Percentiles rank a stretch among this genome's conserved stretches.
Evolutionary conservation across 2,329 filamentous ascomycete genomes (phyloP).

Genomic region (Teratosphaeria epicoccoides): DNA sequence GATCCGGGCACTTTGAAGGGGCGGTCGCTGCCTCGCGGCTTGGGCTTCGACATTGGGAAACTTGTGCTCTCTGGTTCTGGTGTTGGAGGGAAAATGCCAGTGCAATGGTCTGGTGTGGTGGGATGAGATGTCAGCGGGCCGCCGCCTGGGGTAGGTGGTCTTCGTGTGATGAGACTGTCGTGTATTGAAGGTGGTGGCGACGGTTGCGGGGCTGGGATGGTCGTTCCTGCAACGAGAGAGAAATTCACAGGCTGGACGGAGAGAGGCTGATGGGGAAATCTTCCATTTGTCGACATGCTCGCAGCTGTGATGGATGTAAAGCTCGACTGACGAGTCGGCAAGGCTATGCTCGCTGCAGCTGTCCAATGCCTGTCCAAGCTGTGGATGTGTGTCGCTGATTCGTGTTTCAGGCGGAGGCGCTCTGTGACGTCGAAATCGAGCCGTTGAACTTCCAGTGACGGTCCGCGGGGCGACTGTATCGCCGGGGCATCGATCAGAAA

Average conservation of each 20-base stretch:
- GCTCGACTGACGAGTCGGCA: background rate
- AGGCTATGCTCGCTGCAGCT: background rate
- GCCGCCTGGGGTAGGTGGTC: constrained; percentile 22
- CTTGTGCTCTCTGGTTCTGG: constrained; percentile 14
- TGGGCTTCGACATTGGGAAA: constrained; percentile 5
- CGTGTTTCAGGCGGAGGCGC: no score
- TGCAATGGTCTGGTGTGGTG: constrained; percentile 17
- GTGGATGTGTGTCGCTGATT: no score
- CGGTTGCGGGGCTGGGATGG: constrained; percentile 17
- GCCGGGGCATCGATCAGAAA: no score
- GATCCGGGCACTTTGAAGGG: constrained; percentile 11
- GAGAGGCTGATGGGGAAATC: constrained; percentile 10
- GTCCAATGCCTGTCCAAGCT: background rate
- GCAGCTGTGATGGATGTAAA: background rate
- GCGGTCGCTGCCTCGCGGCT: constrained; percentile 14
- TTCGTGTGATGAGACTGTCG: constrained; percentile 8
- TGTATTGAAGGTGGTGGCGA: constrained; percentile 14
- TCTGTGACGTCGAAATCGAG: no score
- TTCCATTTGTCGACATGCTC: background rate
- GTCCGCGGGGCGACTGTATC: no score
- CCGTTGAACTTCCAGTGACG: no score
- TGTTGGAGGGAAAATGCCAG: constrained; percentile 14
- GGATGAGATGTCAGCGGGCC: constrained; percentile 27
- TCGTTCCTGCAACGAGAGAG: constrained; percentile 18
- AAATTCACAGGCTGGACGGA: constrained; percentile 16